Conservation (phyloP, 192 early-diverging fungal genomes). For the Umbelopsis sp. region DNA sequence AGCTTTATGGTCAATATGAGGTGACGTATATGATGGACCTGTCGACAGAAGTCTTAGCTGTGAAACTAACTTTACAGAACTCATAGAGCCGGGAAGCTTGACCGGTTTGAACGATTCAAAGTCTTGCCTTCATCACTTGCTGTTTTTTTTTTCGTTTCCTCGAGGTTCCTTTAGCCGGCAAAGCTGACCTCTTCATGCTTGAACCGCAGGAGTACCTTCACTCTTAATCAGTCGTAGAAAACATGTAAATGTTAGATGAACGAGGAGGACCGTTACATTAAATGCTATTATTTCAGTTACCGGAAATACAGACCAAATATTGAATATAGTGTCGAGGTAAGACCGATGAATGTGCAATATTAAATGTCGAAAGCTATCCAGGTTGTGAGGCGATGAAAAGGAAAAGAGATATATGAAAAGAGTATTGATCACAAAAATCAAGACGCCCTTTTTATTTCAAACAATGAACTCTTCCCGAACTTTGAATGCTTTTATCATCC, state of each 20-base stretch:
- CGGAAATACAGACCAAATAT: constrained; percentile 1
- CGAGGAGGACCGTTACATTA: neutral
- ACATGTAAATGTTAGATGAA: constrained; percentile 5
- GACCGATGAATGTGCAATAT: neutral
- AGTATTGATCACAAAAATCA: constrained; percentile 3
- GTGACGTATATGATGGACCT: too few species aligned
- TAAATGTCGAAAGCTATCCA: constrained; percentile 6
- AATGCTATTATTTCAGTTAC: constrained; percentile 5
- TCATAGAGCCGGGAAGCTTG: neutral
- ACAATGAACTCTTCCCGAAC: neutral
- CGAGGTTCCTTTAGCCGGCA: neutral
- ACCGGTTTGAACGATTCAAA: neutral
- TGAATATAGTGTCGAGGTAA: constrained; percentile 1
- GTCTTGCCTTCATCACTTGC: neutral
- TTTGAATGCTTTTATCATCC: constrained; percentile 9
- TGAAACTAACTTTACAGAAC: neutral
- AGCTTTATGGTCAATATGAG: too few species aligned
- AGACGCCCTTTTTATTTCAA: constrained; percentile 7
- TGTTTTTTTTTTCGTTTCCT: neutral
- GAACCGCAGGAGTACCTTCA: neutral
- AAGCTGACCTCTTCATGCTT: neutral
- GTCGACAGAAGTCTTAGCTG: neutral
- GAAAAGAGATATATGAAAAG: neutral
- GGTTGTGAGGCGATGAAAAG: constrained; percentile 1
- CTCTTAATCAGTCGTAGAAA: too few species aligned